phyloP scores from a whole-genome alignment of 2,329 filamentous ascomycete species.

The Niveomyces coronatus region DNA sequence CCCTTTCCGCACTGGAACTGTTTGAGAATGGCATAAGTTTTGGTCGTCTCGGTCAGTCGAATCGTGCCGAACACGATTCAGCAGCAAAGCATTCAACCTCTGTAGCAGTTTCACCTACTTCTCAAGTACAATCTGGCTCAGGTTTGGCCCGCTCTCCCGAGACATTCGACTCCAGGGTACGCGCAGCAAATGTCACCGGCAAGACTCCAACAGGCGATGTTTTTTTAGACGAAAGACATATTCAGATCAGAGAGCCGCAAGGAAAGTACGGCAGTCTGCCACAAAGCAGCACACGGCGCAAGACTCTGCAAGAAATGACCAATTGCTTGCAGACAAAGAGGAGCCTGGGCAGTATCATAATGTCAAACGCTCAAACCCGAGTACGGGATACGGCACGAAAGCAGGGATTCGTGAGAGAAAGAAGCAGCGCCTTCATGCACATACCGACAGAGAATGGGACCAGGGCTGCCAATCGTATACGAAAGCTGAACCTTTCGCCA shows the following conservation, averaged over 20 bases:
- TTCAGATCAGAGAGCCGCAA: background rate
- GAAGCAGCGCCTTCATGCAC: background rate
- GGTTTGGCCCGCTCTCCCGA: too few relatives aligned
- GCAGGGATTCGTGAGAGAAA: background rate
- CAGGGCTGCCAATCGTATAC: too few relatives aligned
- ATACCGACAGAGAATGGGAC: background rate
- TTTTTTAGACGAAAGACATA: constrained; percentile 13
- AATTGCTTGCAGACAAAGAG: constrained; percentile 1
- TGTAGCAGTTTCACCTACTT: constrained; percentile 3
- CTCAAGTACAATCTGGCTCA: background rate
- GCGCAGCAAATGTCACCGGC: background rate
- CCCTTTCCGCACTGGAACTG: constrained; percentile 20
- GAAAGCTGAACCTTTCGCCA: background rate
- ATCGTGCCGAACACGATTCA: background rate
- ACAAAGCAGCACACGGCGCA: background rate
- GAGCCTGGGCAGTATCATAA: background rate
- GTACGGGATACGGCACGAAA: background rate
- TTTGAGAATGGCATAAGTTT: constrained; percentile 23
- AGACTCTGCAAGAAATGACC: constrained; percentile 27
- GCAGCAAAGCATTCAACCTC: background rate
- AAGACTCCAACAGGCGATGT: constrained; percentile 6
- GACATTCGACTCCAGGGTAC: too few relatives aligned
- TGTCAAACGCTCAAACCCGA: background rate
- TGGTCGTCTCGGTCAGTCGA: constrained; percentile 12
- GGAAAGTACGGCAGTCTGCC: background rate